Evolutionary conservation across 1,284 basidiomycete genomes (phyloP), one percentile per base, ranked within the genome.

Genomic region (Caloboletus firmus): DNA sequence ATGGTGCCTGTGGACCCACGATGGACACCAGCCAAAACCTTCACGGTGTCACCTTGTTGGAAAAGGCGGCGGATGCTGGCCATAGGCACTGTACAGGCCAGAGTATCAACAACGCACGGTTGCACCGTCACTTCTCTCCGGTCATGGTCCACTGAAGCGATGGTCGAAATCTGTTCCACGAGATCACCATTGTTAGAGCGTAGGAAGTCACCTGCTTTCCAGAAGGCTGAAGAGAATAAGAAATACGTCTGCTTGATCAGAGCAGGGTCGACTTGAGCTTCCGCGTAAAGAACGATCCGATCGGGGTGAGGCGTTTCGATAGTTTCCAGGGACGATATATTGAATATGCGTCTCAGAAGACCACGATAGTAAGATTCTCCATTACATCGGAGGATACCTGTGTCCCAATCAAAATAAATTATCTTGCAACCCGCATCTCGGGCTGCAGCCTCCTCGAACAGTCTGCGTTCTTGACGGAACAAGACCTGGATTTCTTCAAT

Each of bases 251-350:
- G 28, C 22, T 41, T 2, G 17, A 43, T n/a, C 9, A 54, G 26
- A 5, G 6, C 6, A 5, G 22, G 40, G 28, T 54, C 39, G 5
- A 47, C 15, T 3, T 41, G 22, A 28, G 44, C 26, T 10, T 45
- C 26, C 5, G 32, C 26, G 5, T 40, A 41, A 3, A 32, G 40
- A 4, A 15, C 13, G 15, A 52, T 18, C 1, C 32, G 4, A 15
- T 55, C 32, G 4, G 54, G 49, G 13, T 55, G 49, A 6, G 49
- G 49, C 2, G 20, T 17, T 15, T 43, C 39, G 2, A 55, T 36
- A 2, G 24, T 6, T n/a, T 55, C 32, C 17, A 55, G 26, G 2
- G 43, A 45, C 4, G 20, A 20, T 22, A 10, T 31, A 3, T 17
- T 17, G 10, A 35, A 40, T 8, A 10, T 30, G 1, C 4, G 2